Conservation (phyloP, 257 asterid genomes). For the Solanum commersonii region DNA sequence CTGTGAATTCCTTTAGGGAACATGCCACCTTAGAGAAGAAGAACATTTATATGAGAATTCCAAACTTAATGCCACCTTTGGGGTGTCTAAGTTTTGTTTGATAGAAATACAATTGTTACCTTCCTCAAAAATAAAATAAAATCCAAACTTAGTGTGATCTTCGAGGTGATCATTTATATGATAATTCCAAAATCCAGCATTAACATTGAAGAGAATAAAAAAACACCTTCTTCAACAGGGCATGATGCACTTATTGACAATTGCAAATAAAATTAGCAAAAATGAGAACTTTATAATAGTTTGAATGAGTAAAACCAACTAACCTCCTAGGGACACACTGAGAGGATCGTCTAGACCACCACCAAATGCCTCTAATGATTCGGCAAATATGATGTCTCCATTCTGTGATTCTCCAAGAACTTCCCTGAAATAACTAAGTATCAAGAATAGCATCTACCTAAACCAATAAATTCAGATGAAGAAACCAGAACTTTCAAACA, state of each 20-base stretch:
- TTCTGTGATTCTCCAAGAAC: conserved; percentile 70
- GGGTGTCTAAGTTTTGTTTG: neutral
- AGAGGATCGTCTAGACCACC: conserved; percentile 94
- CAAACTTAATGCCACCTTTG: neutral
- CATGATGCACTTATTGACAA: neutral
- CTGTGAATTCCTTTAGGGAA: neutral
- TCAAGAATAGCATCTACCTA: neutral
- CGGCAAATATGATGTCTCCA: conserved; percentile 73
- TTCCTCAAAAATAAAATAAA: too few relatives aligned
- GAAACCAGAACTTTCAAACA: neutral
- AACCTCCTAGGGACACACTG: conserved; percentile 91
- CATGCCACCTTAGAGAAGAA: neutral
- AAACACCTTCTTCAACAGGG: neutral
- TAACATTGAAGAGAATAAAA: neutral
- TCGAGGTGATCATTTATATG: neutral
- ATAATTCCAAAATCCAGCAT: neutral
- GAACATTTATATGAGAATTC: neutral
- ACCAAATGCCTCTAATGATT: conserved; percentile 84
- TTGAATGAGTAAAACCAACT: neutral
- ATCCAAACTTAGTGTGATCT: neutral
- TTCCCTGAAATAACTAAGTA: conserved; percentile 39
- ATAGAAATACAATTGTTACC: neutral
- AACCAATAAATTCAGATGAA: neutral
- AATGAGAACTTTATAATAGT: neutral
- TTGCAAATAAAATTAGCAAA: neutral